A percentile compares a stretch with the other conserved stretches of the same genome.
phyloP scores from a whole-genome alignment of 257 asterid species.

The Jacaranda copaia region DNA sequence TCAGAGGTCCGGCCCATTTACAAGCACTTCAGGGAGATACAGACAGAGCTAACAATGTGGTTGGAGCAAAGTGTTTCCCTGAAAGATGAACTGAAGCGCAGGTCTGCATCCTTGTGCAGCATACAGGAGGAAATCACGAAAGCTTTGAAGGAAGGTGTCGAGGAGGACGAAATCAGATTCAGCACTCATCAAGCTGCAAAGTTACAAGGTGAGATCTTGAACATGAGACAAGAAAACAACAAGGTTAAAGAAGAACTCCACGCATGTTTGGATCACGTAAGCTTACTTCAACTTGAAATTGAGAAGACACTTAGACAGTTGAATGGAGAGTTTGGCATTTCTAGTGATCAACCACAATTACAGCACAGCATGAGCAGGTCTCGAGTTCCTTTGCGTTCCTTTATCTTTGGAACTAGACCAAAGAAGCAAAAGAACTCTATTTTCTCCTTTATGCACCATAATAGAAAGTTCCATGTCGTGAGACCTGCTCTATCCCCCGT shows the following conservation, averaged over 20 bases:
- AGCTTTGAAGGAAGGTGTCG: conserved; percentile 73
- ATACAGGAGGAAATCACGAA: conserved; percentile 80
- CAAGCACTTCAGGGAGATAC: conserved; percentile 88
- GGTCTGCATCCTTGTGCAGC: conserved; percentile 71
- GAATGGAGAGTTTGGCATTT: conserved; percentile 69
- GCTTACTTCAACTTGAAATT: conserved; percentile 60
- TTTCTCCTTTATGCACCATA: conserved; percentile 69
- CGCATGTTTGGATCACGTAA: conserved; percentile 70
- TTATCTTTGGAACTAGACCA: conserved; percentile 73
- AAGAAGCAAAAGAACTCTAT: conserved; percentile 76
- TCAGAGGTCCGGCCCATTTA: conserved; percentile 79
- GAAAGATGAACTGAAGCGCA: conserved; percentile 71
- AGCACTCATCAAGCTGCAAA: conserved; percentile 96
- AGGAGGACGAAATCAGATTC: conserved; percentile 71
- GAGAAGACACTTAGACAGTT: conserved; percentile 65
- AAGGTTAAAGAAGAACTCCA: conserved; percentile 81
- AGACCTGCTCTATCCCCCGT: conserved; percentile 59
- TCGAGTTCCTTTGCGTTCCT: conserved; percentile 66
- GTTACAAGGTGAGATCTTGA: conserved; percentile 85
- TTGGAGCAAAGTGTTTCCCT: conserved; percentile 67
- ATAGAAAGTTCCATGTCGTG: conserved; percentile 61
- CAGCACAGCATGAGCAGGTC: conserved; percentile 55
- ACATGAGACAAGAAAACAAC: conserved; percentile 94
- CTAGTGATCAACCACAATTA: conserved; percentile 59
- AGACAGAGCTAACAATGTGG: conserved; percentile 79